Conservation (phyloP, 2,329 filamentous ascomycete genomes). For the Zarea fungicola region DNA sequence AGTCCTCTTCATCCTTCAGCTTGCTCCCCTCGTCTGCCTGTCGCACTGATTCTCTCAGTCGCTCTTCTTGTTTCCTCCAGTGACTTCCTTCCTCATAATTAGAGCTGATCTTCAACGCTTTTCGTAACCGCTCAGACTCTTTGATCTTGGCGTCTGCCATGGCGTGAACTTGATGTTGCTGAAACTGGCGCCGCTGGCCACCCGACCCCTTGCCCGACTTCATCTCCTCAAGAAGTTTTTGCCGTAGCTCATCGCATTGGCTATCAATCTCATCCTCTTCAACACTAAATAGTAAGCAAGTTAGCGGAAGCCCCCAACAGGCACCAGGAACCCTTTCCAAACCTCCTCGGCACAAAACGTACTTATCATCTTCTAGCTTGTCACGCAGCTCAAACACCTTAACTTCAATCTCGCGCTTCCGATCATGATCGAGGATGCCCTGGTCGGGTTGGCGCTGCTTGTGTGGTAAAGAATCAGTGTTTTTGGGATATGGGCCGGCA, state of each 20-base stretch:
- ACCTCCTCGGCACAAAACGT: slow-evolving; percentile 23
- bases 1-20: slow-evolving; percentile 18
- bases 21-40: slow-evolving; percentile 29
- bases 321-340: too few species aligned
- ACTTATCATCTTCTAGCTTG: slow-evolving; percentile 86
- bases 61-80: slow-evolving; percentile 79
- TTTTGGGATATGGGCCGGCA: slow-evolving; percentile 69
- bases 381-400: slow-evolving; percentile 89
- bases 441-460: slow-evolving; percentile 80
- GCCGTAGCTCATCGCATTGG: slow-evolving; percentile 36
- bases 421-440: slow-evolving; percentile 90
- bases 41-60: slow-evolving; percentile 42
- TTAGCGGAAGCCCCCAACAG: slow-evolving; percentile 12
- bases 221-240: slow-evolving; percentile 36
- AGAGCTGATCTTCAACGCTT: slow-evolving; percentile 79
- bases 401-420: slow-evolving; percentile 85
- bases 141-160: slow-evolving; percentile 93
- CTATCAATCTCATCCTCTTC: slow-evolving; percentile 90
- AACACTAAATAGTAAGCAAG: slow-evolving; percentile 44
- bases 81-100: slow-evolving; percentile 83
- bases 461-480: slow-evolving; percentile 63
- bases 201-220: slow-evolving; percentile 27
- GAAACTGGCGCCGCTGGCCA: slow-evolving; percentile 54
- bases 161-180: slow-evolving; percentile 93
- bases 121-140: slow-evolving; percentile 84